Evolutionary conservation across 2,329 filamentous ascomycete species (phyloP).

Genomic region (Herpotrichia juniperi): DNA sequence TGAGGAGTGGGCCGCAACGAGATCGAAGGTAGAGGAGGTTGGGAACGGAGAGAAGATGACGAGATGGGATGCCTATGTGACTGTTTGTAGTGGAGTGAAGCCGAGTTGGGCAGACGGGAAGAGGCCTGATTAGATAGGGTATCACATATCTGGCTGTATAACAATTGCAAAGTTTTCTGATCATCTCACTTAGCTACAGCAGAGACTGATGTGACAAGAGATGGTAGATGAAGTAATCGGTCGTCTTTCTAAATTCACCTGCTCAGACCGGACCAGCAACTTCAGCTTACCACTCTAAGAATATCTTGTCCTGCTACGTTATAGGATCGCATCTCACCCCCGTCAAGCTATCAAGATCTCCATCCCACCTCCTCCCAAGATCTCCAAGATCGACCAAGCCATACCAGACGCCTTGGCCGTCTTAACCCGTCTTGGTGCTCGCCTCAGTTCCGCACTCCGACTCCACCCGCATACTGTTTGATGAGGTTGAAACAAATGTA

Average conservation of each 20-base stretch:
- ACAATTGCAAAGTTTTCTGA: too few relatives aligned
- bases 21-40: slow-evolving; percentile 43
- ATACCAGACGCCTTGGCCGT: not conserved
- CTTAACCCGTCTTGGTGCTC: not conserved
- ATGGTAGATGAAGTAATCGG: too few relatives aligned
- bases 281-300: too few relatives aligned
- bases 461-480: not conserved
- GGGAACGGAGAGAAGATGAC: slow-evolving; percentile 51
- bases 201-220: too few relatives aligned
- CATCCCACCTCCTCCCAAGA: not conserved
- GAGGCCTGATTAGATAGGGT: slow-evolving; percentile 23
- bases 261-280: too few relatives aligned
- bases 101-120: slow-evolving; percentile 57
- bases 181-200: too few relatives aligned
- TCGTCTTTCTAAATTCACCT: too few relatives aligned
- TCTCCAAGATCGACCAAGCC: too few relatives aligned
- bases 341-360: not conserved
- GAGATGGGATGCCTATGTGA: slow-evolving; percentile 57
- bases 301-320: too few relatives aligned
- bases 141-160: not conserved
- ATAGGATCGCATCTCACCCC: not conserved
- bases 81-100: slow-evolving; percentile 54
- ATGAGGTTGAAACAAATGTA: not conserved
- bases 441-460: not conserved
- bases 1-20: slow-evolving; percentile 62